Base-by-base conservation (phyloP, 2,329 filamentous ascomycete genomes). In the Chaetomium sp. region DNA sequence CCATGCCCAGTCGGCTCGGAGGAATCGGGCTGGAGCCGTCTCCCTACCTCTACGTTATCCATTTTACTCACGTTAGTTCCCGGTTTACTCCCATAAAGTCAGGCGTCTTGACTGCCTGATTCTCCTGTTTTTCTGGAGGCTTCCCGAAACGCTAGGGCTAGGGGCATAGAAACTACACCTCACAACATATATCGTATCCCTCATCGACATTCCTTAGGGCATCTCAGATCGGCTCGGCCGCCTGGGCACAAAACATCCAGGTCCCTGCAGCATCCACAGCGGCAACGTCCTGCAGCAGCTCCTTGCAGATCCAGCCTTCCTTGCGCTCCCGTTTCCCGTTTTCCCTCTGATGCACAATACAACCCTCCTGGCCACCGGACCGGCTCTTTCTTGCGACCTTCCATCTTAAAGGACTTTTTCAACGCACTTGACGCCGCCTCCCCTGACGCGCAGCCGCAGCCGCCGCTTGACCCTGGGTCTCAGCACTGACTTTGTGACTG, bases 191-290 rank as follows among this genome's bases (percentile, higher is more conserved):
- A 46, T 42, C 59, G 53, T 53, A 57, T 40, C 14, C 40, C 10
- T 53, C 52, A 58, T 47, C 50, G 42, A 40, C 32, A 47, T 42
- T 42, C 40, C 40, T 42, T 50, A 42, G 19, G 19, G 33, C 59
- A 58, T 55, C 59, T 53, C 52, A 59, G 52, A 61, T 57, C 54
- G 59, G 52, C 46, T 59, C 46, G 49, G 52, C 44, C 52, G 42
- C 53, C 41, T 48, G 51, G 45, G 50, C 11, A 44, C 53, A 34
- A 34, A 38, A 46, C 35, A 44, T 19, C 52, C 54, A 50, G 40
- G 61, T 63, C 61, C 60, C 61, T 61, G 61, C 62, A 65, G 60
- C 61, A 57, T 57, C 59, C 60, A 56, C 62, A 61, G 62, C 62
- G 62, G 61, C 61, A 65, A 61, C 59, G 51, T 64, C 57, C 57